phyloP scores from a whole-genome alignment of 164 flowering plant species.

The Magnolia officinalis region DNA sequence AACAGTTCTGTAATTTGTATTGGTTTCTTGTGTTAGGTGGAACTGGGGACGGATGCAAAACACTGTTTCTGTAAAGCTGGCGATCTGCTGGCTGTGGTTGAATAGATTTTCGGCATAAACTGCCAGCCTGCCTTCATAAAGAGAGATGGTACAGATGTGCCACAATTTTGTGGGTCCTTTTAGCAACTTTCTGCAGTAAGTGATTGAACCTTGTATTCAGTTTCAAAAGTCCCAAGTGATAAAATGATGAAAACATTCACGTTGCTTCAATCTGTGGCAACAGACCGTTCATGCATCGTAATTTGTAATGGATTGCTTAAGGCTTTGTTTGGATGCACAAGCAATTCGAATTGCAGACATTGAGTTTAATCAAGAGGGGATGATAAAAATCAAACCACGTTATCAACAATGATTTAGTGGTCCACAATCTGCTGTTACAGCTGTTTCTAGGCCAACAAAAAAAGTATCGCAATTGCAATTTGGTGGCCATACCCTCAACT shows the following conservation, averaged over 20 bases:
- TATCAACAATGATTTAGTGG: too few species aligned
- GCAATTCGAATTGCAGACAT: neutral
- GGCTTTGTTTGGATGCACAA: neutral
- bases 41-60: slow-evolving; percentile 61
- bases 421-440: too few species aligned
- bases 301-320: neutral
- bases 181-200: neutral
- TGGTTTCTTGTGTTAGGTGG: slow-evolving; percentile 50
- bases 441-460: too few species aligned
- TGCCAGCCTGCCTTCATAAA: neutral
- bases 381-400: too few species aligned
- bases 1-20: neutral
- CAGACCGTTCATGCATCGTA: neutral
- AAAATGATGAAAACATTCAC: too few species aligned
- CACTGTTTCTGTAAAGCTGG: slow-evolving; percentile 77
- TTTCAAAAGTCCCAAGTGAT: neutral
- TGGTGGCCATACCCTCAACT: too few species aligned
- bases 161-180: neutral
- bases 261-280: too few species aligned
- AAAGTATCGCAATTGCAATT: too few species aligned
- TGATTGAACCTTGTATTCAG: neutral
- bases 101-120: slow-evolving; percentile 23
- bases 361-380: neutral
- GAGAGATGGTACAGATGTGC: neutral
- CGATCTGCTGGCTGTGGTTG: slow-evolving; percentile 84